Evolutionary conservation across 495 filamentous ascomycete genomes (phyloP), one percentile per base, ranked within the genome.

Genomic region (Lindgomyces ingoldianus): DNA sequence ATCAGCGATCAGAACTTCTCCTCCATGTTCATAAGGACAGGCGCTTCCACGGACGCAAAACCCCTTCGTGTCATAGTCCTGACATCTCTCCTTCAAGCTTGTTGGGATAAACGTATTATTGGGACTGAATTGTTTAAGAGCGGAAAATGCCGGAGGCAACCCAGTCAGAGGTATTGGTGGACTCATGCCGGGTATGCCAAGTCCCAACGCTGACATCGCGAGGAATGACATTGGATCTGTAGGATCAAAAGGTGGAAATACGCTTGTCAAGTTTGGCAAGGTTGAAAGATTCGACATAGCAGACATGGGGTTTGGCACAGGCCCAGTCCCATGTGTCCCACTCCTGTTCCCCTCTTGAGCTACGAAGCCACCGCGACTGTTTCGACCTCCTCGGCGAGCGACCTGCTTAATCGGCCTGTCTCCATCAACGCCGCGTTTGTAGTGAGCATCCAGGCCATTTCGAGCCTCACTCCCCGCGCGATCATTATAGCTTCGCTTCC

Each of bases 31-130:
- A 67, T 89, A 97, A 3, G 82, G 87, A 74, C 93, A 98, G 45
- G 83, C 85, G 59, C 81, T 82, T 1, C 91, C 91, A 49, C 87
- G 75, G 30, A 89, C 84, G 70, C 93, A 98, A 65, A 87, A 95
- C 0, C 94, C 94, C 67, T 92, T 91, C 0, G 82, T 85, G 64
- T 97, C 93, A 72, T 91, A 98, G 73, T 96, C 91, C 45, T 86
- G 85, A 70, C 93, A 98, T 60, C 87, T 81, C 71, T 85, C 77
- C 79, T 80, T 36, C 62, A 60, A 79, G 78, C 71, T 74, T 78
- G 39, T 12, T 27, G 52, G 21, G 51, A 45, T 60, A 16, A 55
- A 57, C 70, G 50, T 24, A 54, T 72, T 56, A 75, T 74, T 30
- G 74, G 74, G 30, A 18, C 27, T 36, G 18, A 30, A 18, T 51